Evolutionary conservation across 495 filamentous ascomycete genomes (phyloP), one percentile per base, ranked within the genome.

Genomic region (Lineolata rhizophorae): DNA sequence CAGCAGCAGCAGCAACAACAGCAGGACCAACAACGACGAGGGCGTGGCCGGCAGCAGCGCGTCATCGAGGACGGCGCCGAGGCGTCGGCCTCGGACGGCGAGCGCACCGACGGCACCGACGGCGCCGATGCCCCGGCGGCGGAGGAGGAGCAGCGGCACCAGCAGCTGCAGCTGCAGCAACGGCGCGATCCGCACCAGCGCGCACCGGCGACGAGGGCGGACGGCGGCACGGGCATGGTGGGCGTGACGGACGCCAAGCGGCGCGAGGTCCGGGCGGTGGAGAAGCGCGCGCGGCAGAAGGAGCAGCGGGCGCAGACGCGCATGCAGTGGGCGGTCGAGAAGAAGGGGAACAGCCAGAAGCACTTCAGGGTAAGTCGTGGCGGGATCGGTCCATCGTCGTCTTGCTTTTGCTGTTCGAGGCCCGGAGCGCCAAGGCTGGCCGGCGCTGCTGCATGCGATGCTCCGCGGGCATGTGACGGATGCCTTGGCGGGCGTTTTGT

Each of bases 161-260:
- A 76, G 27, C 67, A 74, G 37, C 40, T 78, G 14, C 22, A 8
- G 22, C 12, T 26, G 8, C 22, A 26, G 8, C 22, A 12, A 8
- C 8, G 22, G 22, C 8, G 22, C 8, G 12, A 8, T 9, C 9
- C 9, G 17, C 28, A 16, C 6, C 28, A 9, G 8, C 17, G 8
- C 8, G 28, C 8, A 6, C 8, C 28, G 28, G 51, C 67, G 21
- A 66, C 50, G 27, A 62, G 76, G 38, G 74, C 72, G 12, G 76
- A 79, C 39, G 74, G 73, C 18, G 74, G 73, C 16, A 46, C 63
- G 20, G 82, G 81, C 27, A 76, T 90, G 75, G 44, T 79, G 26
- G 76, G 76, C 25, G 75, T 73, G 10, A 66, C 59, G 2, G 67
- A 70, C n/a, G 53, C 59, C 27, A 76, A 76, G 60, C 82, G 70